Percentiles rank a stretch among this genome's conserved stretches.
These are phyloP conservation scores for Pleurozium schreberi DNA, from an alignment of 225 moss, liverwort and hornwort species.

Conservation along the genomic window DNA sequence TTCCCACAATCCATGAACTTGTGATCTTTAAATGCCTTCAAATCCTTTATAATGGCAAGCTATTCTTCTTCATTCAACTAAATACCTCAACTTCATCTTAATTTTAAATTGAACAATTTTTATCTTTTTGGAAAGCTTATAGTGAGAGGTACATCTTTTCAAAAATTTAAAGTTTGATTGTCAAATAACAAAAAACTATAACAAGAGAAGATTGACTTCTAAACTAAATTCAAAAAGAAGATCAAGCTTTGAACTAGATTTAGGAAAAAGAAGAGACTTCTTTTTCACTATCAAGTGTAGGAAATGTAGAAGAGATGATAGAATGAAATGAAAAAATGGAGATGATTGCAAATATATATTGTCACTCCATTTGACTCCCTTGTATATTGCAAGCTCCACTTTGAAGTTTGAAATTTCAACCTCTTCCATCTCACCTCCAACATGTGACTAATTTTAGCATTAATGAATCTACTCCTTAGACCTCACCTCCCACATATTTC, in stretches of 20 bases:
- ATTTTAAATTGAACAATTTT: background rate
- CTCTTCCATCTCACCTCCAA: background rate
- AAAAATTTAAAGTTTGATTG: background rate
- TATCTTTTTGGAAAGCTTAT: background rate
- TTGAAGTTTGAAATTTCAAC: background rate
- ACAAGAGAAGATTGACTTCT: rapidly evolving
- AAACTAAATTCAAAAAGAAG: no score
- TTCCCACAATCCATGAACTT: no score
- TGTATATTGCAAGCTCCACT: background rate
- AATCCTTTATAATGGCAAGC: no score
- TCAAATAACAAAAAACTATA: background rate
- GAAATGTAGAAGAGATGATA: background rate
- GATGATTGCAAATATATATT: background rate
- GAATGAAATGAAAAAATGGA: background rate
- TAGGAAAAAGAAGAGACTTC: no score
- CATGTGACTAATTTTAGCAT: background rate
- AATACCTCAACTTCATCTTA: rapidly evolving
- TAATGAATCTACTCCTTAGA: background rate
- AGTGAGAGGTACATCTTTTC: rapidly evolving
- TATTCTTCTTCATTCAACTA: background rate
- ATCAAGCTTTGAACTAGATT: no score
- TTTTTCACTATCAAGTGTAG: background rate
- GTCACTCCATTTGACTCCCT: rapidly evolving
- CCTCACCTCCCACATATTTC: background rate
- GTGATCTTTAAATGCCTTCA: no score